Evolutionary conservation across 768 basidiomycete species (phyloP), one percentile per base, ranked within the genome.

Genomic region (Termitomyces sp.): DNA sequence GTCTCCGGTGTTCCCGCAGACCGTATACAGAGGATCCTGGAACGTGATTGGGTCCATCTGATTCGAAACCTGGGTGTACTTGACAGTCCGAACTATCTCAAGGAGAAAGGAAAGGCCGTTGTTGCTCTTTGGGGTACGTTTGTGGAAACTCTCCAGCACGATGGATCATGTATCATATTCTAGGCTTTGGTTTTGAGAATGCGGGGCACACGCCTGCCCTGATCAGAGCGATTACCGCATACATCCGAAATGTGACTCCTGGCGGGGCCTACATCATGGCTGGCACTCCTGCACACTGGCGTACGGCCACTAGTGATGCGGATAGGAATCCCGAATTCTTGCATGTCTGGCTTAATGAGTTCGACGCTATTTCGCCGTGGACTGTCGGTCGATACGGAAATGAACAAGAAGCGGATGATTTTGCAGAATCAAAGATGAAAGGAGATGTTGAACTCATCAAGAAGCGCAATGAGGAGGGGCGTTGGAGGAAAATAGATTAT

Each of bases 341-440:
- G 12, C 72, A 81, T 47, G 76, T 90, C 10, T 92, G 87, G 84
- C 71, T 89, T 10, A 82, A 84, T n/a, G 82, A 82, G 22, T 88
- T 90, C 56, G 88, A 90, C 58, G 86, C 87, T 3, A 80, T 91
- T 54, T 87, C 84, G 21, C 91, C 91, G 7, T 93, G 90, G 90
- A 89, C 85, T 6, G 77, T 93, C 10, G 91, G 90, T 3, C 74
- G 88, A 34, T 91, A 82, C 65, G 71, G 70, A 19, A 78, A 76
- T 56, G 78, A 82, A 57, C 74, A 75, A 42, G 82, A 82, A 14
- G 87, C 84, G 1, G 87, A 90, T 51, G 57, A 67, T 6, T 91
- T 85, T 67, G 81, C 81, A 8, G 76, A 81, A 61, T 75, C 76
- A 10, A 83, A 78, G 46, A 82, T 89, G 67, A 82, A 79, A 50